Evolutionary conservation across 345 rosid species (phyloP).

Genomic region (Hypericum androsaemum): DNA sequence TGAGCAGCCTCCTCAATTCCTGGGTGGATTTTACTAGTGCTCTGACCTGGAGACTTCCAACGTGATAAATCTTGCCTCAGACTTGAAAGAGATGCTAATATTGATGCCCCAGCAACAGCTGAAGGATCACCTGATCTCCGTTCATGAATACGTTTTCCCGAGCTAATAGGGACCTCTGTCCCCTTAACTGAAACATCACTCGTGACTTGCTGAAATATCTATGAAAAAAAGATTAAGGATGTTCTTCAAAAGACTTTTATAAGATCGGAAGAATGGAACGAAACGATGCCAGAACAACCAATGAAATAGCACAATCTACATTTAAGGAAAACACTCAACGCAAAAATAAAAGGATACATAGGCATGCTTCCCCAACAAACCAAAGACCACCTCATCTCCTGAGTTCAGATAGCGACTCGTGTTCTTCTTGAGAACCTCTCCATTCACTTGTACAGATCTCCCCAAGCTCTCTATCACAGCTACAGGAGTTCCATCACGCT

Average conservation of each 20-base stretch:
- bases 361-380: constrained; percentile 48
- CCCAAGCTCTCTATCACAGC: constrained; percentile 67
- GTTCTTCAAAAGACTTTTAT: too few relatives aligned
- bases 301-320: constrained; percentile 3
- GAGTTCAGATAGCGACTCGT: constrained; percentile 38
- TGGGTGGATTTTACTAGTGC: constrained; percentile 36
- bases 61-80: constrained; percentile 47
- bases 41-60: constrained; percentile 42
- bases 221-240: constrained; percentile 31
- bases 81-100: constrained; percentile 61
- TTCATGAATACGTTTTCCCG: constrained; percentile 47
- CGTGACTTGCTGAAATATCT: constrained; percentile 70
- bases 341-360: constrained; percentile 62
- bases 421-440: constrained; percentile 39
- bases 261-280: constrained; percentile 2
- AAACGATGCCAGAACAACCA: constrained; percentile 8
- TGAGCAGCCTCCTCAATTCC: constrained; percentile 41
- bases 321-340: constrained; percentile 2
- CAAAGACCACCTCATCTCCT: constrained; percentile 75
- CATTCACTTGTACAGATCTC: constrained; percentile 57
- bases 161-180: constrained; percentile 35
- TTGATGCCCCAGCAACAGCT: constrained; percentile 67
- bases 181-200: constrained; percentile 46
- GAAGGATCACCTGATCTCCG: constrained; percentile 65
- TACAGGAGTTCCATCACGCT: constrained; percentile 49